Conservation (phyloP, 768 basidiomycete species). For the Leccinum longicurvipes region DNA sequence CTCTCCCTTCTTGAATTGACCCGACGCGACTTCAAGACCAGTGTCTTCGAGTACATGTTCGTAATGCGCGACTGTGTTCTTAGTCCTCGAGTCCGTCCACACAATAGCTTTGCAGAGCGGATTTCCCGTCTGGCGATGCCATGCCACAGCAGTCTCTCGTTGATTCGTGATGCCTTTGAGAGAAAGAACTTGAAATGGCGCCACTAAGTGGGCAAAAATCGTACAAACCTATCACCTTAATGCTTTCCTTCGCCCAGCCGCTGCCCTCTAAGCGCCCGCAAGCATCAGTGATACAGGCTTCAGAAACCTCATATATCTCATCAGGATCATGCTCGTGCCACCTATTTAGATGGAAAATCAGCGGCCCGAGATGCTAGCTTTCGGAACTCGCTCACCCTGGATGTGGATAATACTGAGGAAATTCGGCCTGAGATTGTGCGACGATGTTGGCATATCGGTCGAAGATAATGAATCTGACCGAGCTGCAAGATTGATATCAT, state of each 20-base stretch:
- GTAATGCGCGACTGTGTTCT: conserved; percentile 76
- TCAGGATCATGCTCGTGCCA: conserved; percentile 95
- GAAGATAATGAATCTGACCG: conserved; percentile 89
- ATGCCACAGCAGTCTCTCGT: conserved; percentile 91
- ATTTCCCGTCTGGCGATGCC: conserved; percentile 88
- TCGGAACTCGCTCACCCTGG: conserved; percentile 55
- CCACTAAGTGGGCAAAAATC: neutral
- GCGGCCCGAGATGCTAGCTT: neutral
- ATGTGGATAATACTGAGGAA: conserved; percentile 89
- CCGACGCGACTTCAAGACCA: conserved; percentile 70
- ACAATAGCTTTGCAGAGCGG: conserved; percentile 88
- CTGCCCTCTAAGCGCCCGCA: conserved; percentile 64
- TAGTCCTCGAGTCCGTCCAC: conserved; percentile 95
- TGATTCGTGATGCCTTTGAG: conserved; percentile 88
- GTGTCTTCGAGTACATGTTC: conserved; percentile 65
- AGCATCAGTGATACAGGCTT: conserved; percentile 71
- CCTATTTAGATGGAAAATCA: conserved; percentile 34
- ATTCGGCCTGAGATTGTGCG: conserved; percentile 87
- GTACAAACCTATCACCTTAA: conserved; percentile 86
- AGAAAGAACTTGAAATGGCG: conserved; percentile 3
- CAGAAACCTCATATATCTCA: conserved; percentile 74
- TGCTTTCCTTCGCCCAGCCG: conserved; percentile 76
- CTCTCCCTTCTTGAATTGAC: conserved; percentile 65
- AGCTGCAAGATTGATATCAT: conserved; percentile 42
- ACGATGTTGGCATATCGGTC: conserved; percentile 84